Percentiles rank a stretch among this genome's conserved stretches.
phyloP scores from a whole-genome alignment of 306 rosid genomes.

The Quercus bicolor region DNA sequence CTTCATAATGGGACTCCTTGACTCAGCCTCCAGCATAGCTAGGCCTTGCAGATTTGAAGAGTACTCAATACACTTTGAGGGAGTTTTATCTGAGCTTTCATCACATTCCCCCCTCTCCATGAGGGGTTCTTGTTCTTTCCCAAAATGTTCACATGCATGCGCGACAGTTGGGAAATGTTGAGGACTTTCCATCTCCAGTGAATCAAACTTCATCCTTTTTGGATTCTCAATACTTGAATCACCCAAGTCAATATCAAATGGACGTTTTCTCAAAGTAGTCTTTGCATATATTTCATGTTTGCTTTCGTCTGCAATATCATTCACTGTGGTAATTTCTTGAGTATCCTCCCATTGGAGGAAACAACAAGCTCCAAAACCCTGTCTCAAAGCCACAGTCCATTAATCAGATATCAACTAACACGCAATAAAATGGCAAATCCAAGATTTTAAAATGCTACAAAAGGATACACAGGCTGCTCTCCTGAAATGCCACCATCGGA shows the following conservation, averaged over 20 bases:
- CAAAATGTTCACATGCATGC: background rate
- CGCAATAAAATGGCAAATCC: background rate
- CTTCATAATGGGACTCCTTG: background rate
- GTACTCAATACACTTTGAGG: background rate
- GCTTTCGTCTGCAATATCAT: background rate
- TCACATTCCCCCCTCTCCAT: background rate
- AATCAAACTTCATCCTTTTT: background rate
- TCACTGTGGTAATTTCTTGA: background rate
- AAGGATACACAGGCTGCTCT: background rate
- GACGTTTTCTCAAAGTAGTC: background rate
- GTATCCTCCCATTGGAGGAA: background rate
- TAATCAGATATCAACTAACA: background rate
- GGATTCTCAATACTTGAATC: background rate
- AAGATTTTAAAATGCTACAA: background rate
- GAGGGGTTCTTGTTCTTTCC: background rate
- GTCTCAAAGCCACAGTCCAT: background rate
- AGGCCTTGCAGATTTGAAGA: background rate
- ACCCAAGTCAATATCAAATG: background rate
- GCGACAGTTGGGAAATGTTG: background rate
- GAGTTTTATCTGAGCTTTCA: background rate
- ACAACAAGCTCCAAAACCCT: constrained; percentile 27
- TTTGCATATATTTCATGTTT: background rate
- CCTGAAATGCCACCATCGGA: background rate
- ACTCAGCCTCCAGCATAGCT: background rate
- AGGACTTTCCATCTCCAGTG: background rate